phyloP scores from a whole-genome alignment of 169 alveolate genomes.

The Sarcocystis neurona region DNA sequence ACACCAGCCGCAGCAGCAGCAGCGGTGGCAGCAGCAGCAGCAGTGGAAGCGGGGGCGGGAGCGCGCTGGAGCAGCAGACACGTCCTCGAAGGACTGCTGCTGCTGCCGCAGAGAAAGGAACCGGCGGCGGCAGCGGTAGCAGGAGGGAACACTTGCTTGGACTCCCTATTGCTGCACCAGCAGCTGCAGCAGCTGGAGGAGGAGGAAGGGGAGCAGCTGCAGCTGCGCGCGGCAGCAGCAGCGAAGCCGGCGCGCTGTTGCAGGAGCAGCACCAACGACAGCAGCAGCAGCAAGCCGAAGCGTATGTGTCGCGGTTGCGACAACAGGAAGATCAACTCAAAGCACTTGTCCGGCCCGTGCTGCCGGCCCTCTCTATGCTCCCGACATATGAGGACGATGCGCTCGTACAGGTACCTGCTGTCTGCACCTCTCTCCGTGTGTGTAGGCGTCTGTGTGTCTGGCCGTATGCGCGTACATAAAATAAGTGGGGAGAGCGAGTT shows the following conservation, averaged over 20 bases:
- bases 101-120: not conserved
- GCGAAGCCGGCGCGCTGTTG: not conserved
- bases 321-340: conserved; percentile 38
- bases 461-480: too few species aligned
- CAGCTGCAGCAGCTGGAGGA: not conserved
- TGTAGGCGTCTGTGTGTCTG: too few species aligned
- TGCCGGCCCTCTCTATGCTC: conserved; percentile 47
- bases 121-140: not conserved
- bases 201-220: not conserved
- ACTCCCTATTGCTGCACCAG: not conserved
- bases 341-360: conserved; percentile 33
- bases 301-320: conserved; percentile 18
- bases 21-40: conserved; percentile 34
- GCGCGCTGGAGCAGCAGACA: not conserved
- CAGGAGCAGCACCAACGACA: conserved; percentile 27
- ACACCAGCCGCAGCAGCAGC: conserved; percentile 45
- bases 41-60: conserved; percentile 17
- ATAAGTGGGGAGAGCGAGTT: too few species aligned
- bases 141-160: not conserved
- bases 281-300: conserved; percentile 44
- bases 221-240: not conserved
- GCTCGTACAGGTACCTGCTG: conserved; percentile 27
- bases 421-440: too few species aligned
- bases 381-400: conserved; percentile 54
- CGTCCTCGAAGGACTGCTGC: not conserved